phyloP scores from a whole-genome alignment of 192 early-diverging fungal species.

The Coemansia sp. region DNA sequence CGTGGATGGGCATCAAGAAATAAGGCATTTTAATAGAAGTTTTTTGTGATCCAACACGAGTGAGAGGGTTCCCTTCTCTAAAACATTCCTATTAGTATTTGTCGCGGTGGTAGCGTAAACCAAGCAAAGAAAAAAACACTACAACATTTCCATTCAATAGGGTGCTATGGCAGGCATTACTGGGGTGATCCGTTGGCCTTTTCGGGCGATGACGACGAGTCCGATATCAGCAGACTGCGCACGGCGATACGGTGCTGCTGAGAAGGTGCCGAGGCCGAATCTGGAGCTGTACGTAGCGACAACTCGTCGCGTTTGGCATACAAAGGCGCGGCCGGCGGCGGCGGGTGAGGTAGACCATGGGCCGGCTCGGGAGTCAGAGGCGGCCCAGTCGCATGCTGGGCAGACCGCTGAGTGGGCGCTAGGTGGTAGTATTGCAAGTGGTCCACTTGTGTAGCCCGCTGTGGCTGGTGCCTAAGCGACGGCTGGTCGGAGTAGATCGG shows the following conservation, averaged over 20 bases:
- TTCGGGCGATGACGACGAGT: constrained; percentile 38
- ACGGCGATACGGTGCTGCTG: constrained; percentile 37
- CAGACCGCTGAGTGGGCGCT: not conserved
- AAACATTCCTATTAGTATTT: too few relatives aligned
- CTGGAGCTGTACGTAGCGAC: not conserved
- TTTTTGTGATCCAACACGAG: too few relatives aligned
- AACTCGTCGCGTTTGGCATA: not conserved
- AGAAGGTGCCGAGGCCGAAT: not conserved
- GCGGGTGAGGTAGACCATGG: not conserved
- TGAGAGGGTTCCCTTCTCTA: too few relatives aligned
- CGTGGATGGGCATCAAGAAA: too few relatives aligned
- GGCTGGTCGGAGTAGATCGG: constrained; percentile 10
- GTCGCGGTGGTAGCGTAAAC: too few relatives aligned
- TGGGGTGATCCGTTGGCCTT: constrained; percentile 19
- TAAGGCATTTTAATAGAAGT: too few relatives aligned
- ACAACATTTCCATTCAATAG: not conserved
- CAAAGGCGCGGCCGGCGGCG: not conserved
- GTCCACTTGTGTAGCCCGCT: not conserved
- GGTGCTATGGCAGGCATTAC: not conserved
- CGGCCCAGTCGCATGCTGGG: not conserved
- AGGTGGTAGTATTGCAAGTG: constrained; percentile 1
- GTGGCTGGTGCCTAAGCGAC: constrained; percentile 13
- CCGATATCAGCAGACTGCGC: constrained; percentile 36
- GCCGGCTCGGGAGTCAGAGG: not conserved
- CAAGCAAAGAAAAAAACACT: not conserved